phyloP scores from a whole-genome alignment of 306 rosid species.

The Quercus robur region DNA sequence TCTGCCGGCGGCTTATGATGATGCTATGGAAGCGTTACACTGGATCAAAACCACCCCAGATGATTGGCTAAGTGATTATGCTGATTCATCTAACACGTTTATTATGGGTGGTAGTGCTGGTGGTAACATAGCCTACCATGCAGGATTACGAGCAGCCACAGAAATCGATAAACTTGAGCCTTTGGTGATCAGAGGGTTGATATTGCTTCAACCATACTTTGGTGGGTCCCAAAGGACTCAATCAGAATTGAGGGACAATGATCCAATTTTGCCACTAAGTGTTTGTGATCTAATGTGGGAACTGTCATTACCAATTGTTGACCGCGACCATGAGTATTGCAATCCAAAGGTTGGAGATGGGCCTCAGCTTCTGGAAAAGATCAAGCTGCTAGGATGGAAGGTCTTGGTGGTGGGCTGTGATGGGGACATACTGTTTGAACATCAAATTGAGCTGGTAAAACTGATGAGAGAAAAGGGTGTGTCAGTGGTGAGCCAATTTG shows the following conservation, averaged over 20 bases:
- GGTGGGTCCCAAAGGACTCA: conserved; percentile 37
- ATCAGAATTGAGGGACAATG: conserved; percentile 32
- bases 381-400: conserved; percentile 31
- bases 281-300: conserved; percentile 37
- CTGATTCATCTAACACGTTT: conserved; percentile 35
- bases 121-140: conserved; percentile 43
- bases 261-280: conserved; percentile 11
- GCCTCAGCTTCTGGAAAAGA: not conserved
- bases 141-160: conserved; percentile 24
- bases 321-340: conserved; percentile 49
- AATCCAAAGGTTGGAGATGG: conserved; percentile 37
- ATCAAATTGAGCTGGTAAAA: conserved; percentile 32
- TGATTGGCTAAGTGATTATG: conserved; percentile 36
- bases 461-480: conserved; percentile 31
- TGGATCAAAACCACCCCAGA: conserved; percentile 27
- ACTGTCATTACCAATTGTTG: conserved; percentile 35
- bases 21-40: conserved; percentile 43
- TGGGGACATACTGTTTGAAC: conserved; percentile 58
- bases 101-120: conserved; percentile 58
- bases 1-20: conserved; percentile 48
- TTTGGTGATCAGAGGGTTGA: conserved; percentile 36
- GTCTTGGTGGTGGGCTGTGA: conserved; percentile 31
- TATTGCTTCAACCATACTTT: conserved; percentile 47
- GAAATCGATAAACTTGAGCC: not conserved
- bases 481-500: conserved; percentile 29